Evolutionary conservation across 139 green algal genomes (phyloP), one percentile per base, ranked within the genome.

Genomic region (Eudorina sp.): DNA sequence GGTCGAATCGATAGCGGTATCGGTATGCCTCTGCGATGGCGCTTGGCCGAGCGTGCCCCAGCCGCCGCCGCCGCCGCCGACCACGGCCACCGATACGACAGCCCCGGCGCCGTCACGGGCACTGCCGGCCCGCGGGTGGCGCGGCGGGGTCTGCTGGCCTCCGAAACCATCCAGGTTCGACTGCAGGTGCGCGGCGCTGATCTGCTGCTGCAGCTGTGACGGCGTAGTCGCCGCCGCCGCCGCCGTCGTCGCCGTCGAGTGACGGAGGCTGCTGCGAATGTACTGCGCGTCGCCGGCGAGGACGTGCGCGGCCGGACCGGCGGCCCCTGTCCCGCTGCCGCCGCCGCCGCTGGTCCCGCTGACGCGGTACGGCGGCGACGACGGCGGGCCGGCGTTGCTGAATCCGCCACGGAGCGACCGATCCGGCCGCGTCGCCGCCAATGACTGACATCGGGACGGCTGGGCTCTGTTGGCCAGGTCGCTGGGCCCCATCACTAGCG

Each of bases 401-500:
- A 18, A 53, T 23, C 41, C 40, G 2, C 70, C 70, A 16, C 70
- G 19, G 40, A 64, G 64, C 11, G 45, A 46, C 41, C n/a, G 41
- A 19, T 81, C 48, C 34, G 75, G 75, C n/a, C 75, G 48, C n/a
- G 29, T 29, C 51, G 75, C 75, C 48, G 75, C 75, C 46, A 83
- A 31, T 9, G 51, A 68, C 51, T 83, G 75, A 31, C 13, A 29
- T 29, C 75, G 75, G 0, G 51, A 83, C 36, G 9, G 6, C 34
- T 38, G 76, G 14, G n/a, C 34, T 2, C 36, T 25, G 68, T 48
- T 76, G 38, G 18, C 19, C 25, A 2, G 31, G 2, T n/a, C 77
- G n/a, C 6, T 31, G 7, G 38, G 36, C 1, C 77, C 77, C 53
- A 84, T 55, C 9, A 84, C 77, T 36, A 84, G 27, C 5, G 36